Evolutionary conservation across 305 asterid species (phyloP).

Genomic region (Andrographis paniculata): DNA sequence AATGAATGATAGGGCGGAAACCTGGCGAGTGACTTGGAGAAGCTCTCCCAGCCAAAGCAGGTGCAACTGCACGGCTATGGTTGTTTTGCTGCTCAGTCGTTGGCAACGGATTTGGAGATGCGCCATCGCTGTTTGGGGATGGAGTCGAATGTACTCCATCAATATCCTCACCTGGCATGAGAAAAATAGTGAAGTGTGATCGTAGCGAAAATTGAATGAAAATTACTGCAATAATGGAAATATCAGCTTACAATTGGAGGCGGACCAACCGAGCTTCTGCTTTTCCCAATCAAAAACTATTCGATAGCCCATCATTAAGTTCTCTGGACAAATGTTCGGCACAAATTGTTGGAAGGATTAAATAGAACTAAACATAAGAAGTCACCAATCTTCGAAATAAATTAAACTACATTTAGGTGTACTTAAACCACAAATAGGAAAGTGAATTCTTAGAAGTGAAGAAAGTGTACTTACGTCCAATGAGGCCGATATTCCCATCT

Average conservation of each 20-base stretch:
- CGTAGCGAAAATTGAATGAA: too few relatives aligned
- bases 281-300: constrained; percentile 78
- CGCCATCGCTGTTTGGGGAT: constrained; percentile 23
- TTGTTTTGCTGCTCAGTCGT: constrained; percentile 36
- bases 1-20: constrained; percentile 17
- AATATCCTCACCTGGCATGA: constrained; percentile 42
- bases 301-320: constrained; percentile 68
- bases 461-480: constrained; percentile 64
- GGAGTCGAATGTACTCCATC: constrained; percentile 27
- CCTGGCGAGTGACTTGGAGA: constrained; percentile 38
- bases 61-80: constrained; percentile 36
- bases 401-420: too few relatives aligned
- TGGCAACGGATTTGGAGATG: constrained; percentile 48
- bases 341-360: not conserved
- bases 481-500: constrained; percentile 35
- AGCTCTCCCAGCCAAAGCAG: constrained; percentile 64
- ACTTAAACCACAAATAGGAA: too few relatives aligned
- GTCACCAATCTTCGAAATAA: too few relatives aligned
- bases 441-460: constrained; percentile 5
- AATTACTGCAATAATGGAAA: constrained; percentile 9
- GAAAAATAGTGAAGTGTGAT: too few relatives aligned
- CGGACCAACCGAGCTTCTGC: constrained; percentile 69
- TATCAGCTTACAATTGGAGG: constrained; percentile 59
- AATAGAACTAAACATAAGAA: constrained; percentile 9
- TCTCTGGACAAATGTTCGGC: constrained; percentile 37